phyloP scores from a whole-genome alignment of 345 rosid genomes.

The Aethionema arabicum region DNA sequence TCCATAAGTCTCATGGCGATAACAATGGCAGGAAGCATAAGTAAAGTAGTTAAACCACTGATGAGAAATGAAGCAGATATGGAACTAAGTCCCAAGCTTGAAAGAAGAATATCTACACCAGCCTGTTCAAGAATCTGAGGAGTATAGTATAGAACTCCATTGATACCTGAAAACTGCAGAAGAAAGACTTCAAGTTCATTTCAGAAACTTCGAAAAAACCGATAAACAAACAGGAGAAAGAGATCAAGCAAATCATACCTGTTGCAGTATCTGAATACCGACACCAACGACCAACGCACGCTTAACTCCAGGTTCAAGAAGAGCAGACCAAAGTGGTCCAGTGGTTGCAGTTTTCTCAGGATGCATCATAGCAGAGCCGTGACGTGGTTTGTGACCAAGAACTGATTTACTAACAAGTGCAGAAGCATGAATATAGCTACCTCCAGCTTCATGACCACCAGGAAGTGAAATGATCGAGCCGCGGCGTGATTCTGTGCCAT shows the following conservation, averaged over 20 bases:
- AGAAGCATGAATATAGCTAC: slow-evolving; percentile 81
- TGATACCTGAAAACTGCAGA: slow-evolving; percentile 90
- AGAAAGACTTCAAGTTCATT: slow-evolving; percentile 4
- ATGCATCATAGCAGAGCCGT: slow-evolving; percentile 76
- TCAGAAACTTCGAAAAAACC: neutral
- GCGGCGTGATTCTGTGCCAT: slow-evolving; percentile 65
- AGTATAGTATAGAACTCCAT: slow-evolving; percentile 94
- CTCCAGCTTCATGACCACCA: slow-evolving; percentile 58
- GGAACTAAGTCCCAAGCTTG: slow-evolving; percentile 67
- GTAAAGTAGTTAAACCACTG: slow-evolving; percentile 76
- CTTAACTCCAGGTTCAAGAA: slow-evolving; percentile 86
- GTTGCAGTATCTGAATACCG: slow-evolving; percentile 93
- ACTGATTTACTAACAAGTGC: slow-evolving; percentile 84
- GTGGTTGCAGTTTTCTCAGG: slow-evolving; percentile 53
- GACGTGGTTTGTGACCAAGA: slow-evolving; percentile 63
- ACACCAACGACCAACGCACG: slow-evolving; percentile 81
- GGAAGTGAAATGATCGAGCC: slow-evolving; percentile 81
- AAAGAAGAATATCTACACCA: slow-evolving; percentile 84
- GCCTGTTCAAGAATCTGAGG: slow-evolving; percentile 97
- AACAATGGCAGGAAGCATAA: slow-evolving; percentile 93
- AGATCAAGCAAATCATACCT: slow-evolving; percentile 43
- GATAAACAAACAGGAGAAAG: neutral
- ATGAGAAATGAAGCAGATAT: slow-evolving; percentile 89
- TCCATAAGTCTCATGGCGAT: slow-evolving; percentile 97
- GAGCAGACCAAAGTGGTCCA: slow-evolving; percentile 75